phyloP scores from a whole-genome alignment of 139 green algal genomes.

The Volvox reticuliferus region DNA sequence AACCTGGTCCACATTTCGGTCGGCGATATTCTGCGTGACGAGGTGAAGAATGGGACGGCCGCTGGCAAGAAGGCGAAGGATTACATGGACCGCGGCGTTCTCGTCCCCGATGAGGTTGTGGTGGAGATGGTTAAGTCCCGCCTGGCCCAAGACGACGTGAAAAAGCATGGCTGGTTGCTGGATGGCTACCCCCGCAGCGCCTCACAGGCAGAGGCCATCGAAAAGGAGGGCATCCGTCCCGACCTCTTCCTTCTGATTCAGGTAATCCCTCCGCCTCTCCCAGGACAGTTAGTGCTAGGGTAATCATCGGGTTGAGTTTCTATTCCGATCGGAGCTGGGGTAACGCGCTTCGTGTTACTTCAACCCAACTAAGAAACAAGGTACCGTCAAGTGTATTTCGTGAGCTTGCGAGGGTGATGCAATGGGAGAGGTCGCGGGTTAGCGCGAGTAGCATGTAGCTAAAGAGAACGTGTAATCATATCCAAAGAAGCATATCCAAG shows the following conservation, averaged over 20 bases:
- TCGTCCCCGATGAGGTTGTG: conserved; percentile 97
- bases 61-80: conserved; percentile 72
- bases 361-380: too few species aligned
- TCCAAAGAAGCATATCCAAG: too few species aligned
- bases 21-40: conserved; percentile 96
- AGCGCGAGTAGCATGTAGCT: too few species aligned
- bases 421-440: too few species aligned
- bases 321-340: too few species aligned
- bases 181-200: conserved; percentile 96
- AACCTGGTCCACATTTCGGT: conserved; percentile 95
- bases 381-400: too few species aligned
- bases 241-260: conserved; percentile 97
- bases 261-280: conserved; percentile 47
- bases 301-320: too few species aligned
- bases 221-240: conserved; percentile 91
- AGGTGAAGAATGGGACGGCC: conserved; percentile 90
- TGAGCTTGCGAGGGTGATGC: too few species aligned
- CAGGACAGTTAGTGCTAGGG: too few species aligned
- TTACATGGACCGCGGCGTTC: conserved; percentile 95
- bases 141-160: conserved; percentile 68
- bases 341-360: too few species aligned
- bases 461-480: too few species aligned
- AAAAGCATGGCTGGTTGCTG: conserved; percentile 92
- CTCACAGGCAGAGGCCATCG: conserved; percentile 94
- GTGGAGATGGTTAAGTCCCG: conserved; percentile 93